These are phyloP conservation scores for Kwoniella bestiolae DNA, from an alignment of 768 basidiomycete species.

Conservation along the genomic window DNA sequence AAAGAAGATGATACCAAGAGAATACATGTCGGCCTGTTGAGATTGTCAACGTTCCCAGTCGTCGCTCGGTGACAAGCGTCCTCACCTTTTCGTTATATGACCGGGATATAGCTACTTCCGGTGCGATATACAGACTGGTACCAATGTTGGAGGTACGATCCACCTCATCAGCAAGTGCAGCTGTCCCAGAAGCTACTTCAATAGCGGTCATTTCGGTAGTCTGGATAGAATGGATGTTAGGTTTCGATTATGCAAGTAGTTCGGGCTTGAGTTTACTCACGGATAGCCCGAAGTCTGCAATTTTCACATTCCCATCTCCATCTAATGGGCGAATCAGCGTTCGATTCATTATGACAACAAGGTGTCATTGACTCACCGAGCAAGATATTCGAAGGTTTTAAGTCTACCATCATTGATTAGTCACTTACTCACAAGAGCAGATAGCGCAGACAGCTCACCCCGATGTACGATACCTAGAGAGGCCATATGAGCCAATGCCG, in stretches of 20 bases:
- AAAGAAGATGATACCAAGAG: slow-evolving; percentile 93
- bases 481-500: slow-evolving; percentile 88
- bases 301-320: slow-evolving; percentile 59
- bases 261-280: slow-evolving; percentile 24
- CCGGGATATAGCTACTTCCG: slow-evolving; percentile 67
- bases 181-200: slow-evolving; percentile 18
- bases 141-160: slow-evolving; percentile 66
- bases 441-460: slow-evolving; percentile 16
- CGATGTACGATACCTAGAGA: slow-evolving; percentile 76
- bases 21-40: slow-evolving; percentile 82
- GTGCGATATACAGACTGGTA: slow-evolving; percentile 88
- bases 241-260: slow-evolving; percentile 16
- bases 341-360: too few species aligned
- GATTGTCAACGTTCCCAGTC: not conserved
- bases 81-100: slow-evolving; percentile 68
- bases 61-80: not conserved
- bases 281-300: slow-evolving; percentile 86
- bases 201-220: slow-evolving; percentile 42
- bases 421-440: slow-evolving; percentile 4
- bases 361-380: slow-evolving; percentile 67
- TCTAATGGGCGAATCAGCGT: slow-evolving; percentile 27
- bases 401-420: slow-evolving; percentile 66
- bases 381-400: slow-evolving; percentile 92
- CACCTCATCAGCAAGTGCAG: slow-evolving; percentile 22
- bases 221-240: slow-evolving; percentile 6